Conservation (phyloP, 1,284 basidiomycete genomes). For the Limonomyces culmigenus region DNA sequence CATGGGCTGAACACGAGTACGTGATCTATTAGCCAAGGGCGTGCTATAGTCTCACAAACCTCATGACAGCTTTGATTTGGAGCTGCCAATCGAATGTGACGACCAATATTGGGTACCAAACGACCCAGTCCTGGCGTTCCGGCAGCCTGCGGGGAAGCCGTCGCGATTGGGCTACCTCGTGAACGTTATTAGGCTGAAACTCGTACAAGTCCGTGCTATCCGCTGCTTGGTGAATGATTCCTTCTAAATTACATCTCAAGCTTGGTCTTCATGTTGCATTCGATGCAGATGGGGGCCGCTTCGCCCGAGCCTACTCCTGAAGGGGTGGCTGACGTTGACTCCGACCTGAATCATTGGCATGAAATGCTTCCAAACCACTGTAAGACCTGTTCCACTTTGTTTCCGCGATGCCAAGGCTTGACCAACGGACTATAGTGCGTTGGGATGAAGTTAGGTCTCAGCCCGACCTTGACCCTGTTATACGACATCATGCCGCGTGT, state of each 20-base stretch:
- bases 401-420: too few relatives aligned
- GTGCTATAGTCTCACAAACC: neutral
- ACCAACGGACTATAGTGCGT: conserved; percentile 13
- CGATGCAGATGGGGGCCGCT: conserved; percentile 16
- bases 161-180: conserved; percentile 39
- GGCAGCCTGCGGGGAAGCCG: conserved; percentile 34
- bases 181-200: conserved; percentile 37
- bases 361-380: conserved; percentile 25
- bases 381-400: conserved; percentile 9
- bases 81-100: conserved; percentile 48
- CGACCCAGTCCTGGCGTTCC: conserved; percentile 23
- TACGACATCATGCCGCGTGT: conserved; percentile 24
- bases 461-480: conserved; percentile 15
- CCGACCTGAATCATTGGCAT: conserved; percentile 31
- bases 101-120: conserved; percentile 53
- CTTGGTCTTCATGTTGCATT: conserved; percentile 28
- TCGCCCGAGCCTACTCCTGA: conserved; percentile 17
- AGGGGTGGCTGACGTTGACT: conserved; percentile 30
- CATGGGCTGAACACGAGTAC: conserved; percentile 51
- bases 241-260: neutral
- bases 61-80: conserved; percentile 55
- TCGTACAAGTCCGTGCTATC: too few relatives aligned
- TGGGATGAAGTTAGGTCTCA: too few relatives aligned
- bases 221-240: neutral
- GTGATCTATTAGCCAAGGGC: conserved; percentile 5